Percentiles rank a stretch among this genome's conserved stretches.
Evolutionary conservation across 169 alveolate genomes (phyloP).

Genomic region (Ichthyophthirius multifiliis): DNA sequence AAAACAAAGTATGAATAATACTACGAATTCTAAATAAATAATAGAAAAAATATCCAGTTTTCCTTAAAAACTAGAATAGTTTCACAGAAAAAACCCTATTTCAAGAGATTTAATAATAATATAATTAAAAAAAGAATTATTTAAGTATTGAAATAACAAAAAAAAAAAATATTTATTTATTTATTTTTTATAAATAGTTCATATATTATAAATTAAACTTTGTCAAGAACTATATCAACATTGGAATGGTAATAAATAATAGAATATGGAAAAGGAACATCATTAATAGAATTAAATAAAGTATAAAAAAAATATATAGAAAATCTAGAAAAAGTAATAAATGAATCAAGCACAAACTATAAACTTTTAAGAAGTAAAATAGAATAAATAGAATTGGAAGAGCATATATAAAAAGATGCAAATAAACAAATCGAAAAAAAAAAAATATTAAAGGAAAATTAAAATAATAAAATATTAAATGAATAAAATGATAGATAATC

Average conservation of each 20-base stretch:
- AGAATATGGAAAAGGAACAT: conserved; percentile 3
- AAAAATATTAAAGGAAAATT: no score
- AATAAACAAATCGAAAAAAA: no score
- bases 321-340: not conserved
- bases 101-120: conserved; percentile 8
- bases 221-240: conserved; percentile 12
- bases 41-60: not conserved
- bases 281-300: not conserved
- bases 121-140: not conserved
- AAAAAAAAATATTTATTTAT: not conserved
- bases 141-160: not conserved
- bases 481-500: not conserved
- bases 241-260: conserved; percentile 16
- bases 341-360: not conserved
- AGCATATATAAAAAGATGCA: no score
- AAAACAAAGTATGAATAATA: not conserved
- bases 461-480: not conserved
- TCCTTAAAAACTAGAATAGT: not conserved
- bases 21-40: not conserved
- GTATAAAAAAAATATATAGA: not conserved
- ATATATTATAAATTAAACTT: not conserved
- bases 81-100: not conserved
- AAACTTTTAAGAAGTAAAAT: conserved; percentile 7
- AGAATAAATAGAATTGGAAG: conserved; percentile 18
- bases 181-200: no score